Evolutionary conservation across 2,329 filamentous ascomycete genomes (phyloP).

Genomic region (Orbilia brochopaga): DNA sequence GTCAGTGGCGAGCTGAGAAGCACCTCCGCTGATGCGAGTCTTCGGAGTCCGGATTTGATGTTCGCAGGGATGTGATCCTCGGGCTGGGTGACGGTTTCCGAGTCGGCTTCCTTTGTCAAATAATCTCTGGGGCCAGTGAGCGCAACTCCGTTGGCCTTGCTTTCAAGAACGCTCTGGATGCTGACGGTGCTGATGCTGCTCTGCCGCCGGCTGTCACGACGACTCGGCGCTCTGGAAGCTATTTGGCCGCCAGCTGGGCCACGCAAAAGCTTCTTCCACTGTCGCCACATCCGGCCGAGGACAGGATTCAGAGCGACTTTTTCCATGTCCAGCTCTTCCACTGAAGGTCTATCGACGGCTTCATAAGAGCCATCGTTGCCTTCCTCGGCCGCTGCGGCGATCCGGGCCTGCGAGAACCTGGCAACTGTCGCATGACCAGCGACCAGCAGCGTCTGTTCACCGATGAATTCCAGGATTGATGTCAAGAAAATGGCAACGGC

Average conservation of each 20-base stretch:
- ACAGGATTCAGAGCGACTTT: slow-evolving; percentile 88
- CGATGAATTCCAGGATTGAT: slow-evolving; percentile 90
- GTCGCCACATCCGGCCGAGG: slow-evolving; percentile 86
- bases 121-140: slow-evolving; percentile 12
- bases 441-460: slow-evolving; percentile 86
- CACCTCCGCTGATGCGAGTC: slow-evolving; percentile 43
- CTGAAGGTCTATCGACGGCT: slow-evolving; percentile 71
- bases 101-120: slow-evolving; percentile 21
- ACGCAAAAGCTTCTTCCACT: slow-evolving; percentile 87
- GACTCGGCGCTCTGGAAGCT: slow-evolving; percentile 40
- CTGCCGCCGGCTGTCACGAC: slow-evolving; percentile 44
- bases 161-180: slow-evolving; percentile 45
- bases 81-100: slow-evolving; percentile 19
- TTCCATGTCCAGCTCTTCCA: slow-evolving; percentile 91
- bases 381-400: slow-evolving; percentile 61
- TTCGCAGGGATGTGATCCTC: slow-evolving; percentile 18
- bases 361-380: slow-evolving; percentile 64
- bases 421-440: slow-evolving; percentile 83
- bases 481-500: slow-evolving; percentile 95
- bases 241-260: slow-evolving; percentile 45
- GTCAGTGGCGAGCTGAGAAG: slow-evolving; percentile 47
- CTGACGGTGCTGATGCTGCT: slow-evolving; percentile 43
- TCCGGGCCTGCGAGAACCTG: slow-evolving; percentile 66
- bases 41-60: slow-evolving; percentile 42
- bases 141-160: slow-evolving; percentile 16